Base-by-base conservation (phyloP, 306 rosid genomes). In the Prunus kanzakura region DNA sequence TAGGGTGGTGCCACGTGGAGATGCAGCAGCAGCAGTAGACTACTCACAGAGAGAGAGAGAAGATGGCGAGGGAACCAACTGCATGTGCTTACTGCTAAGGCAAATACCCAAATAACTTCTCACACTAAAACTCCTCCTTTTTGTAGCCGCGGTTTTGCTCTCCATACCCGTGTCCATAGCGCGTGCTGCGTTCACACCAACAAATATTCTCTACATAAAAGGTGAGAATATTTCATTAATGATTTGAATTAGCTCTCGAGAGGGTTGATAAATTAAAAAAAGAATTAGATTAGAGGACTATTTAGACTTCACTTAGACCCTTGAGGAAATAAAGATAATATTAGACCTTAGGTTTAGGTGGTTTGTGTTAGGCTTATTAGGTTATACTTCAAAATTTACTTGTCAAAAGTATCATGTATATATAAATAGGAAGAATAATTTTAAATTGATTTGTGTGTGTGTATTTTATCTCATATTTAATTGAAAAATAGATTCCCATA, bases 1-100 rank as follows among this genome's bases (percentile, higher is more conserved):
- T 81, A 47, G 85, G 86, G 85, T 72, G 76, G 80, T 63, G 84
- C 84, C 87, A 86, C 84, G 52, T 75, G 82, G 82, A 75, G 30
- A 66, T 62, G 77, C 45, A 27, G 58, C 46, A 27, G 58, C 52
- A 23, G 65, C 23, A 15, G 20, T 8, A 2, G 23, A 30, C 14
- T 38, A 38, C 43, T 38, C 9, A 30, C 10, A 8, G 47, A 55
- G 56, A 52, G 56, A 51, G 55, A 45, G 49, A 45, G 49, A 10
- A 30, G 20, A 15, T 10, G 49, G 62, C 2, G 20, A 67, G 25
- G 20, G 81, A 80, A 67, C 82, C 81, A 43, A 64, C 55, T 19
- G 71, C 86, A 64, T 76, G 84, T 76, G 77, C 69, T 79, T 1
- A 1, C 41, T 35, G 41, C 41, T 35, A 1, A 5, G 12, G 64